Percentiles rank a stretch among this genome's conserved stretches.
These are phyloP conservation scores for Suillus decipiens DNA, from an alignment of 768 basidiomycete species.

Conservation along the genomic window DNA sequence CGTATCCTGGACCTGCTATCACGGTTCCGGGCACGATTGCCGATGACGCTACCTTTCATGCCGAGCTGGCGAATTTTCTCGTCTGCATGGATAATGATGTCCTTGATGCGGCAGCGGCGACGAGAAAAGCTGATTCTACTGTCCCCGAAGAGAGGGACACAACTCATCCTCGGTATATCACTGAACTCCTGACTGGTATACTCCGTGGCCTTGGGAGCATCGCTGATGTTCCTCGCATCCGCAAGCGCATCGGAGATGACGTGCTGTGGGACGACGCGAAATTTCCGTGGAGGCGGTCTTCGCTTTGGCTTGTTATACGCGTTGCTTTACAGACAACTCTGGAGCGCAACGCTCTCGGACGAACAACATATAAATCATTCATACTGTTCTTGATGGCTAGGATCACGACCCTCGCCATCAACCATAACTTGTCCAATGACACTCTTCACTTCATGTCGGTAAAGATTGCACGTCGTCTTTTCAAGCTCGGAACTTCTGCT, in stretches of 20 bases:
- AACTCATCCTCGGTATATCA: constrained; percentile 48
- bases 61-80: constrained; percentile 42
- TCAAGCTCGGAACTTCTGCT: constrained; percentile 34
- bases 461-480: constrained; percentile 40
- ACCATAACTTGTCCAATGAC: constrained; percentile 29
- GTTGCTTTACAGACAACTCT: constrained; percentile 45
- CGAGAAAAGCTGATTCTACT: constrained; percentile 36
- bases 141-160: constrained; percentile 32
- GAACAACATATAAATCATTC: constrained; percentile 33
- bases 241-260: constrained; percentile 51
- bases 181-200: constrained; percentile 48
- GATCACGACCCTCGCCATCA: constrained; percentile 16
- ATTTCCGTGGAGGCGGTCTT: constrained; percentile 51
- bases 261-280: constrained; percentile 42
- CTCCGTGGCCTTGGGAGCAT: constrained; percentile 38
- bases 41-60: constrained; percentile 31
- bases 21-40: constrained; percentile 33
- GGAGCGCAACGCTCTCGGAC: constrained; percentile 16
- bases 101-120: constrained; percentile 32
- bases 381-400: constrained; percentile 31
- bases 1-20: constrained; percentile 48
- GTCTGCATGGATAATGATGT: constrained; percentile 34
- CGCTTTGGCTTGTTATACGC: constrained; percentile 51
- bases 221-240: constrained; percentile 30
- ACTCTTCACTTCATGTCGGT: constrained; percentile 37